These are phyloP conservation scores for Podospora comata DNA, from an alignment of 495 filamentous ascomycete genomes.

Conservation along the genomic window DNA sequence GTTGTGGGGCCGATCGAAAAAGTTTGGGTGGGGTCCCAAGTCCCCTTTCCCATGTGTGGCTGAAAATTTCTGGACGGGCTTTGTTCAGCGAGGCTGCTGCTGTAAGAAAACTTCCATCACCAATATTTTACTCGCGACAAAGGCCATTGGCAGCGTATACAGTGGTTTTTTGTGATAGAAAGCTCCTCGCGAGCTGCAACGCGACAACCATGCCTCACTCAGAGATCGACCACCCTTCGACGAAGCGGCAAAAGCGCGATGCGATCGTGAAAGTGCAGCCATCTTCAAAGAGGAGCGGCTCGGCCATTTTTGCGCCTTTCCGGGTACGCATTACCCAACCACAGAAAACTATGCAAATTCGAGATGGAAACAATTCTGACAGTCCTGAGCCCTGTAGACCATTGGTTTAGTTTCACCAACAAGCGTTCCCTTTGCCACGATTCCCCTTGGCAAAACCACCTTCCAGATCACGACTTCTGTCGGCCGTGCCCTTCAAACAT, in stretches of 20 bases:
- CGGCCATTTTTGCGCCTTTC: constrained; percentile 87
- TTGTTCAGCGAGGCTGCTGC: not conserved
- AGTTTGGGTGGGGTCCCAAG: not conserved
- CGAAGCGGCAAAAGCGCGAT: constrained; percentile 65
- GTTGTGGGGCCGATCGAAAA: constrained; percentile 10
- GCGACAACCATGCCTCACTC: constrained; percentile 46
- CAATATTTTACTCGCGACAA: not conserved
- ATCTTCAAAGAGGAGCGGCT: constrained; percentile 42
- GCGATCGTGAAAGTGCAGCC: constrained; percentile 35
- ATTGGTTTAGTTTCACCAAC: constrained; percentile 91
- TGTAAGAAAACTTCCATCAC: constrained; percentile 4
- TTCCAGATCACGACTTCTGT: constrained; percentile 97
- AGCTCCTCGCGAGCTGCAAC: constrained; percentile 19
- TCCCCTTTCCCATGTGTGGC: constrained; percentile 13
- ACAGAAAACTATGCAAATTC: not conserved
- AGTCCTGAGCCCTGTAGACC: constrained; percentile 53
- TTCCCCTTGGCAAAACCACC: constrained; percentile 86
- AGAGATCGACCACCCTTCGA: constrained; percentile 50
- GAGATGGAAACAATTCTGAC: not conserved
- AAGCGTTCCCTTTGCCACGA: constrained; percentile 77
- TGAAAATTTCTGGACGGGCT: constrained; percentile 31
- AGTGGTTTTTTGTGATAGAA: constrained; percentile 5
- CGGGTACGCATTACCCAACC: constrained; percentile 54
- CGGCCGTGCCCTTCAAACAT: constrained; percentile 85
- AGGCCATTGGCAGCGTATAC: constrained; percentile 9